Conservation (phyloP, 108 stramenopile species). For the Chaetoceros tenuissimus region DNA sequence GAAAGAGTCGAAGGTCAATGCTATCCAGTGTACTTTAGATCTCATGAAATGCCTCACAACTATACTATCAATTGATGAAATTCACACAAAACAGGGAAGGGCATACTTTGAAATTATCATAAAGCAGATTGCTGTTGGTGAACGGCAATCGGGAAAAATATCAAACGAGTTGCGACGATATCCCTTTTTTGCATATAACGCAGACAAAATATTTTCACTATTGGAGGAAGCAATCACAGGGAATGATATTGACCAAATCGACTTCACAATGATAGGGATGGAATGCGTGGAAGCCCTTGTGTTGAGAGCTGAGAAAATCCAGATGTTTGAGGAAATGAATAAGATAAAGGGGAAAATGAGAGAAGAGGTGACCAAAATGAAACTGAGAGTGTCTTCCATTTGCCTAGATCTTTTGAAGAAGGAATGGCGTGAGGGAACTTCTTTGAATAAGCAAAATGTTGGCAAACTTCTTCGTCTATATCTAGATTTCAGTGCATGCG, state of each 20-base stretch:
- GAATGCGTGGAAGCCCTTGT: conserved; percentile 4
- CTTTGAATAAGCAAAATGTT: conserved; percentile 9
- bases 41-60: not conserved
- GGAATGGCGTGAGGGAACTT: conserved; percentile 7
- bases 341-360: too few relatives aligned
- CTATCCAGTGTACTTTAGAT: not conserved
- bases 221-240: conserved; percentile 5
- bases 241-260: conserved; percentile 1
- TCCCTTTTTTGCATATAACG: not conserved
- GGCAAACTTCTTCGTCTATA: conserved; percentile 5
- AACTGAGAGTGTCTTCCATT: conserved; percentile 1
- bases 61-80: conserved; percentile 2
- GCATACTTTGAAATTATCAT: conserved; percentile 1
- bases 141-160: not conserved
- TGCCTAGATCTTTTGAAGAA: not conserved
- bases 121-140: conserved; percentile 13
- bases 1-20: not conserved
- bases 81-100: not conserved
- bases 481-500: conserved; percentile 2
- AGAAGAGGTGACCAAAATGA: not conserved
- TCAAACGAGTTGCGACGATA: not conserved
- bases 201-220: not conserved
- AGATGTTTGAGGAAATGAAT: too few relatives aligned
- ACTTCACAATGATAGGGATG: conserved; percentile 9
- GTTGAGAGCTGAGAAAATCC: too few relatives aligned